Evolutionary conservation across 1,284 basidiomycete species (phyloP), one percentile per base, ranked within the genome.

Genomic region (Coniophora puteana): DNA sequence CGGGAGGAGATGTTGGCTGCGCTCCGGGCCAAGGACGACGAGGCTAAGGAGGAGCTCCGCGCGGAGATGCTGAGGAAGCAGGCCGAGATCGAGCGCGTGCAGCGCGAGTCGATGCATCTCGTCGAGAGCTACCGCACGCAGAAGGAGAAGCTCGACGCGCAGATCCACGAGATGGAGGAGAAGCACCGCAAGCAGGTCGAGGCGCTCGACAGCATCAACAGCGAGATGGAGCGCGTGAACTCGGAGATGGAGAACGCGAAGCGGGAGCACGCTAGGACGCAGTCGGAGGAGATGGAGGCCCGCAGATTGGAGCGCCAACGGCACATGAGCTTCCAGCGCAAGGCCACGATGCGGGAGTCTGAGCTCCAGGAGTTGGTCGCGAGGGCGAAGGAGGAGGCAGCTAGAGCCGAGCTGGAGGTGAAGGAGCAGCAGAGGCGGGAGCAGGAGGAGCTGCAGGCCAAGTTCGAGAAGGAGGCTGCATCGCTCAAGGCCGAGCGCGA

Each of bases 1-100:
- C 55, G 58, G 8, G 50, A 56, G n/a, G 69, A 70, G 45, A 64
- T 69, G 59, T 51, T 58, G 48, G 48, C 44, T 35, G 65, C 66
- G 2, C 59, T 65, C 47, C 53, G 44, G 12, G 53, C 53, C 41
- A 67, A 65, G 47, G 65, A 69, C 43, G 66, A 69, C 35, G 63
- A 71, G 44, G 60, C 62, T 11, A 53, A 48, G 25, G 37, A 35
- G 34, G 65, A 69, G 44, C 56, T 68, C 41, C 65, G 69, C 38
- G 51, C 54, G 0, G 67, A 69, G 50, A 57, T 58, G 12, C 59
- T 59, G 43, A 65, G 49, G 38, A 56, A 63, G 42, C 54, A 59
- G 26, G 44, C 51, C 24, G 62, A 68, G 39, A 58, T 63, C 30
- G 49, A 46, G 10, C 59, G 59, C 26, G 49, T 58, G 34, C 56